Percentiles rank a stretch among this genome's conserved stretches.
Evolutionary conservation across 495 filamentous ascomycete genomes (phyloP).

Genomic region (Parachaetomium inaequale): DNA sequence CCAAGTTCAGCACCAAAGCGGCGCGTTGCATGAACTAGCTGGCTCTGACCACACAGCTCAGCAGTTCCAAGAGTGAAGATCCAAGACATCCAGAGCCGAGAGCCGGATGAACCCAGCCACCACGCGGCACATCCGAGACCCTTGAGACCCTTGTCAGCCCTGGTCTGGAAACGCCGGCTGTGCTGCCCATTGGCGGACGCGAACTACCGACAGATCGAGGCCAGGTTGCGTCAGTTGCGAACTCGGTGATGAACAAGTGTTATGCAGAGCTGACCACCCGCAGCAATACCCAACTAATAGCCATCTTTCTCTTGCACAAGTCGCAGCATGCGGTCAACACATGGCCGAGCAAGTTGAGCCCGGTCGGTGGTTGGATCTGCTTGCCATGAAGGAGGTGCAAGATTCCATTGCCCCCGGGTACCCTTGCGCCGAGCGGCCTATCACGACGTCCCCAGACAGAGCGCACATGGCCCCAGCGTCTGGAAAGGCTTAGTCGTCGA

Average conservation of each 20-base stretch:
- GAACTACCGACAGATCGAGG: constrained; percentile 2
- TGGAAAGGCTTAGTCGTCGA: constrained; percentile 1
- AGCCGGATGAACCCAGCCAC: neutral
- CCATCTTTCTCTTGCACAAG: neutral
- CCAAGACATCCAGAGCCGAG: neutral
- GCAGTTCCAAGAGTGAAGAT: neutral
- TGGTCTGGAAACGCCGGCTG: neutral
- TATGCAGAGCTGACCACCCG: neutral
- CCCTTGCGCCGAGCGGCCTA: neutral
- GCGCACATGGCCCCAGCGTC: neutral
- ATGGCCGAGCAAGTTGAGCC: neutral
- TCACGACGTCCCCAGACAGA: neutral
- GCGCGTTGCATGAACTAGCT: neutral
- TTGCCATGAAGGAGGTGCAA: neutral
- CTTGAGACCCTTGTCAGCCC: neutral
- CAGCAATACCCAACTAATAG: neutral
- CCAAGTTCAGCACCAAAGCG: neutral
- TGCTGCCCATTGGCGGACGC: neutral
- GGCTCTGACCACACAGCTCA: neutral
- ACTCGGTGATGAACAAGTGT: neutral
- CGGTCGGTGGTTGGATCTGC: neutral
- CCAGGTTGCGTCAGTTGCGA: no score
- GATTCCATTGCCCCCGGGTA: neutral
- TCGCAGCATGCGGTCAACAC: neutral
- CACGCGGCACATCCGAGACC: neutral